These are phyloP conservation scores for Neltuma alba DNA, from an alignment of 306 rosid species.

Conservation along the genomic window DNA sequence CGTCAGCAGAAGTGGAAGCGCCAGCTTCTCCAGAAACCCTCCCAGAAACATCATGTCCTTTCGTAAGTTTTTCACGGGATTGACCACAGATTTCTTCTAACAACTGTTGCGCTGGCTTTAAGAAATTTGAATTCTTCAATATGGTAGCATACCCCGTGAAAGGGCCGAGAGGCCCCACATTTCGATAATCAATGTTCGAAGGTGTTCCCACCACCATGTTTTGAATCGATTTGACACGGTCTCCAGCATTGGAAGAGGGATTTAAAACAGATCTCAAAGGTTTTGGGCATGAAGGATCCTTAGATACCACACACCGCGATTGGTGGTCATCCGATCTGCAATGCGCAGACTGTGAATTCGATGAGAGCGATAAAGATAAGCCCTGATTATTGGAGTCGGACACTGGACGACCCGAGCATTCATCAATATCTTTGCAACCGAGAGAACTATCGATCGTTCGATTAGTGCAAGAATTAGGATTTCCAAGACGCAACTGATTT, in stretches of 20 bases:
- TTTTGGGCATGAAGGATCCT: slow-evolving; percentile 36
- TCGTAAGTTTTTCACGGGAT: slow-evolving; percentile 19
- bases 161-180: slow-evolving; percentile 89
- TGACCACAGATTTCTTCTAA: slow-evolving; percentile 62
- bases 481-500: slow-evolving; percentile 36
- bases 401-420: slow-evolving; percentile 32
- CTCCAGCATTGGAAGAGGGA: slow-evolving; percentile 43
- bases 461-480: slow-evolving; percentile 50
- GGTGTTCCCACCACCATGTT: slow-evolving; percentile 49
- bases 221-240: slow-evolving; percentile 50
- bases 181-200: slow-evolving; percentile 35
- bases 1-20: slow-evolving; percentile 40
- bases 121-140: slow-evolving; percentile 74
- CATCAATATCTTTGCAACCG: slow-evolving; percentile 33
- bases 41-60: slow-evolving; percentile 42
- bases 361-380: slow-evolving; percentile 77
- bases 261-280: slow-evolving; percentile 31
- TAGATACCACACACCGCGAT: slow-evolving; percentile 4
- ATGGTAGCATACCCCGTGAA: slow-evolving; percentile 91
- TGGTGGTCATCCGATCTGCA: slow-evolving; percentile 44
- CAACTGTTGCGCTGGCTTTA: slow-evolving; percentile 72
- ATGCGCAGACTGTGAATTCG: slow-evolving; percentile 54
- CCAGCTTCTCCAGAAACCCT: slow-evolving; percentile 51
- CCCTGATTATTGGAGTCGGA: slow-evolving; percentile 66
- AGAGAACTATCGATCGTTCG: slow-evolving; percentile 31